phyloP scores from a whole-genome alignment of 768 basidiomycete genomes.

The Termitomyces sp. region DNA sequence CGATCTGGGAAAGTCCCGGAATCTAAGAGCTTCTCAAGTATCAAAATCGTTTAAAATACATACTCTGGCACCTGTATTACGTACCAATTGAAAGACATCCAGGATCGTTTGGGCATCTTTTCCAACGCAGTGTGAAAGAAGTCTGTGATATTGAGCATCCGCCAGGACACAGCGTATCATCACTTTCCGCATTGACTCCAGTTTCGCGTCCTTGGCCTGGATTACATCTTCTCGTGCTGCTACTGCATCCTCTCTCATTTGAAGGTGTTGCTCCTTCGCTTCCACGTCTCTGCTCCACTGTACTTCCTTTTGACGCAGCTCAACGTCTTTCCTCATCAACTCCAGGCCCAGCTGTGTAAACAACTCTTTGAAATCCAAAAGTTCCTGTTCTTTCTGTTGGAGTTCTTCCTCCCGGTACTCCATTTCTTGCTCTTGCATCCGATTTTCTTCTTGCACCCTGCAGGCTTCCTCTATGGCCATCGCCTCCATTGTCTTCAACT shows the following conservation, averaged over 20 bases:
- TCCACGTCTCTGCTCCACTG: constrained; percentile 12
- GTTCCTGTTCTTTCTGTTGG: constrained; percentile 24
- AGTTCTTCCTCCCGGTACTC: constrained; percentile 29
- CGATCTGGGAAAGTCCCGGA: neutral
- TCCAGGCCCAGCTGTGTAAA: too few relatives aligned
- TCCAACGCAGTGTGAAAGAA: neutral
- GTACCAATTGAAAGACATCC: constrained; percentile 4
- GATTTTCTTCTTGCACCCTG: constrained; percentile 20
- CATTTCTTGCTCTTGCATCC: constrained; percentile 21
- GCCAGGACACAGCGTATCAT: neutral
- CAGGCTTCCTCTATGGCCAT: constrained; percentile 21
- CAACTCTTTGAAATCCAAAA: constrained; percentile 11
- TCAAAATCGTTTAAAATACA: neutral
- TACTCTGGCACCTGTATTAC: neutral
- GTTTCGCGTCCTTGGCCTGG: too few relatives aligned
- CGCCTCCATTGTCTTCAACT: constrained; percentile 24
- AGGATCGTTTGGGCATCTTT: constrained; percentile 1
- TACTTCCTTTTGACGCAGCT: too few relatives aligned
- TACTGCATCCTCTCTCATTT: neutral
- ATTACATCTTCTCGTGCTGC: too few relatives aligned
- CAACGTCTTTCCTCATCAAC: too few relatives aligned
- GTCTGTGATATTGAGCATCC: neutral
- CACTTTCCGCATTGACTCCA: neutral
- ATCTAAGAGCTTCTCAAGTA: constrained; percentile 1
- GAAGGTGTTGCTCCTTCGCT: neutral